Evolutionary conservation across 2,329 filamentous ascomycete genomes (phyloP).

Genomic region (Paracoccidioides brasiliensis): DNA sequence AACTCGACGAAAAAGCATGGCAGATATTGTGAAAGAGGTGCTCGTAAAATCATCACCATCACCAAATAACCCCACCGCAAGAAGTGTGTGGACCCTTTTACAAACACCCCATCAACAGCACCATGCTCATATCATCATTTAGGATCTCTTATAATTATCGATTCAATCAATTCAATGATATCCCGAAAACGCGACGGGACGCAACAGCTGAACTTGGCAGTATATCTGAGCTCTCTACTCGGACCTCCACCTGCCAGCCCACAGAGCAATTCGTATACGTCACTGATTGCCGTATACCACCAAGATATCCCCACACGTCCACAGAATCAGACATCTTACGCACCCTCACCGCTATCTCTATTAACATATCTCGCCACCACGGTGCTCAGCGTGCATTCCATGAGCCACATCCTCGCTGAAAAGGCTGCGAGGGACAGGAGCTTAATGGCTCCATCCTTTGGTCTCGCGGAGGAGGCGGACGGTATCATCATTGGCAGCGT

Average conservation of each 20-base stretch:
- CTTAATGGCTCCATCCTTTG: slow-evolving; percentile 62
- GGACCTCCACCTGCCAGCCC: slow-evolving; percentile 34
- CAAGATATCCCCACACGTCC: slow-evolving; percentile 53
- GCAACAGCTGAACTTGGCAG: slow-evolving; percentile 43
- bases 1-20: slow-evolving; percentile 46
- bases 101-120: neutral
- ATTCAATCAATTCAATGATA: slow-evolving; percentile 59
- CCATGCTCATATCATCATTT: slow-evolving; percentile 5
- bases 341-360: slow-evolving; percentile 56
- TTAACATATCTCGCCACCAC: slow-evolving; percentile 81
- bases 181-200: slow-evolving; percentile 27
- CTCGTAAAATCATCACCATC: slow-evolving; percentile 21
- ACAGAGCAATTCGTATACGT: slow-evolving; percentile 36
- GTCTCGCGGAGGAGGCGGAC: slow-evolving; percentile 62
- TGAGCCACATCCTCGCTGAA: slow-evolving; percentile 59
- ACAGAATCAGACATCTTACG: slow-evolving; percentile 24
- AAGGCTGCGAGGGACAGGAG: slow-evolving; percentile 67
- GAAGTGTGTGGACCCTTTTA: neutral
- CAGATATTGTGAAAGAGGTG: slow-evolving; percentile 48
- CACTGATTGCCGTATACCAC: slow-evolving; percentile 71
- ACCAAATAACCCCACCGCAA: neutral
- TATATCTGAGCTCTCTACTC: slow-evolving; percentile 58
- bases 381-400: slow-evolving; percentile 58
- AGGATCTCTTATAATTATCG: slow-evolving; percentile 67
- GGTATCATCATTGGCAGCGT: slow-evolving; percentile 59